Evolutionary conservation across 345 rosid species (phyloP), one percentile per base, ranked within the genome.

Genomic region (Dipteronia sinensis): DNA sequence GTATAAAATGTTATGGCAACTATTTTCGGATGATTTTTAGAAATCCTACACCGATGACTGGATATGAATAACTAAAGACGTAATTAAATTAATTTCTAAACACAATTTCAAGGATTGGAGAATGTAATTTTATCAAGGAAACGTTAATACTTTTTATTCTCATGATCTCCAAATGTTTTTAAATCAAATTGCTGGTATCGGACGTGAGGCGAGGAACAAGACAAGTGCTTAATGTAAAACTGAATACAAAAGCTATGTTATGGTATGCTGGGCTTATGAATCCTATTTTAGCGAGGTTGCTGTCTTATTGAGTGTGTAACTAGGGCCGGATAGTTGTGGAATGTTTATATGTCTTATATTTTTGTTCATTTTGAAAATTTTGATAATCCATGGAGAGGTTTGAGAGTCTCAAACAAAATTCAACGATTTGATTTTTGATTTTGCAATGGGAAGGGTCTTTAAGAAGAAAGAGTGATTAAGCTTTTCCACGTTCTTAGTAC

Each of bases 151-250:
- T 71, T 23, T 71, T 2, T 29, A 19, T 53, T 71, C 40, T 55
- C 44, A 17, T 29, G 15, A 49, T 47, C 40, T 49, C 44, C 65
- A 31, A 46, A 46, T 46, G 49, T 46, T 46, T 46, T 46, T 1
- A 2, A 44, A 46, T 46, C 10, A 10, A 55, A 69, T 34, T 16
- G 10, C 46, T 55, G 19, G 10, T n/a, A 55, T 12, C 11, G 34
- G 47, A 71, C 22, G 4, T 23, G 20, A 19, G 23, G 31, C 11
- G 0, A 56, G 23, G 42, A 69, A 25, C 59, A 47, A 15, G 59
- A 47, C 53, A 71, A 71, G 59, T 71, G 64, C 15, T 71, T 71
- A 55, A 53, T 49, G 64, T 71, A 19, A 3, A 23, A 55, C n/a
- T 19, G 11, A 2, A 53, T 44, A 15, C 29, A 68, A 68, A 68